Base-by-base conservation (phyloP, 2,329 filamentous ascomycete species). In the Alternaria gansuensis region DNA sequence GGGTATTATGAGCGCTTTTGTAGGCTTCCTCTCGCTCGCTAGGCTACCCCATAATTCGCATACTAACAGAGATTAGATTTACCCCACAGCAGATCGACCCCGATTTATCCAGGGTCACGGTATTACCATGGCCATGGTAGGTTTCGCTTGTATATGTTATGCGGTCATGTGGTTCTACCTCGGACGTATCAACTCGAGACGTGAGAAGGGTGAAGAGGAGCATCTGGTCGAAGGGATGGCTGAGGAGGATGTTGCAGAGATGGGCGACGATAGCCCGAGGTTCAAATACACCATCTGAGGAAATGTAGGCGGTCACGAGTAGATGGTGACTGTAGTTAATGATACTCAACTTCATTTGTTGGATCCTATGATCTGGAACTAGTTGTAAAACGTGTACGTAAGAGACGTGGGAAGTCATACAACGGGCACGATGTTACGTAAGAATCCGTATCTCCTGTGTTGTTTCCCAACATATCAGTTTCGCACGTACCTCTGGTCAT, bases 1-100 rank as follows among this genome's bases (percentile, higher is more conserved):
- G 10, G 90, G 90, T 2, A 89, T 93, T 63, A 89, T 92, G 87
- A 84, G 88, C 3, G 86, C 88, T 0, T 92, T 91, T 67, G 86
- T 90, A 73, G 71, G 80, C 78, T 8, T 43, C 11, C 41, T 33
- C 29, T 33, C 11, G 36, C 9, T 41, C 10, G 2, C n/a, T 8
- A 8, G 37, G 9, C 24, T 39, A 5, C 9, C 23, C 4, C 23
- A 8, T 14, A 11, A 5, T 11, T 13, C 17, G 11, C 24, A 14
- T 49, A 39, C 62, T 72, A 36, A 71, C 28, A 21, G 5, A 8
- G 14, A n/a, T 24, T 58, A 78, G 77, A 73, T 85, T 0, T 86
- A 85, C 58, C 77, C 78, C 3, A 73, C 75, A 0, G 64, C 67
- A 0, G 76, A 83, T 60, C 76, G 75, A 0, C 83, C 84, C 0